Percentiles rank a stretch among this genome's conserved stretches.
phyloP scores from a whole-genome alignment of 148 eudicot species.

The Vaccinium vitisidaea region DNA sequence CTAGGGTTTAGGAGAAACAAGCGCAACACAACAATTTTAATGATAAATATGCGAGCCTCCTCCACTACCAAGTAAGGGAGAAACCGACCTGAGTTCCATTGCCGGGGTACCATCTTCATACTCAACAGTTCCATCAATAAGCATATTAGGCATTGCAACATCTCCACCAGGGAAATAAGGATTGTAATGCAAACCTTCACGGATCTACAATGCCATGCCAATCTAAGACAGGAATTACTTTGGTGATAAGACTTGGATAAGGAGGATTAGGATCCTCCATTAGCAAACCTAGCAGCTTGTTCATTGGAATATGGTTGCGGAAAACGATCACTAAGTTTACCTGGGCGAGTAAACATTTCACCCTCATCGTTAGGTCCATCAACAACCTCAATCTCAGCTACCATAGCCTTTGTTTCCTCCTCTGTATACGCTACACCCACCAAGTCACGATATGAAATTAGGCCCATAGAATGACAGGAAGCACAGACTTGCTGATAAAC shows the following conservation, averaged over 20 bases:
- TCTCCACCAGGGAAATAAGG: constrained; percentile 99
- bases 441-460: constrained; percentile 89
- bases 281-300: constrained; percentile 96
- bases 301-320: constrained; percentile 92
- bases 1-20: background rate
- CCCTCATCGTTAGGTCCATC: constrained; percentile 99
- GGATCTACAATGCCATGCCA: constrained; percentile 42
- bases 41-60: background rate
- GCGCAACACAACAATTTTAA: background rate
- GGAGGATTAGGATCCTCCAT: constrained; percentile 99
- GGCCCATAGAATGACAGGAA: constrained; percentile 86
- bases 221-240: constrained; percentile 39
- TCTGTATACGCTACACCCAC: constrained; percentile 99
- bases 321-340: constrained; percentile 87
- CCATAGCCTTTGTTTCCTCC: constrained; percentile 95
- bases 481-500: constrained; percentile 94
- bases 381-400: constrained; percentile 92
- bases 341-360: constrained; percentile 97
- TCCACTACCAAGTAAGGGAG: background rate
- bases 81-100: constrained; percentile 78
- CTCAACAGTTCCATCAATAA: constrained; percentile 90
- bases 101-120: constrained; percentile 96
- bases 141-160: constrained; percentile 99
- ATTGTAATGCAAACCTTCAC: constrained; percentile 93
- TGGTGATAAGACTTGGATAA: constrained; percentile 88